Conservation (phyloP, 805 yeast species). For the Scheffersomyces coipomensis region DNA sequence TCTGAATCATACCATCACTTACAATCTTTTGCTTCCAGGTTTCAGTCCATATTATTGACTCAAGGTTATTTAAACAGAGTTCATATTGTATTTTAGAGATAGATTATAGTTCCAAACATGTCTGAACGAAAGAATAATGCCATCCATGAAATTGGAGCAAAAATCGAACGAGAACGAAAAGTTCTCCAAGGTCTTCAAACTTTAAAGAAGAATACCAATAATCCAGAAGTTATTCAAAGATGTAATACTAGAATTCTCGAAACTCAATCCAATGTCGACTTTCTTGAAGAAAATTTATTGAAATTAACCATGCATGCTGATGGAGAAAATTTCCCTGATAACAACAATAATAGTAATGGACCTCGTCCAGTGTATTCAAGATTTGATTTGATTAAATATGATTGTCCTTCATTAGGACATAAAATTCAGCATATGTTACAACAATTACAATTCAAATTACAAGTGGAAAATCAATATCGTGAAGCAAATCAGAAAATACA, state of each 20-base stretch:
- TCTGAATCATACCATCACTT: too few relatives aligned
- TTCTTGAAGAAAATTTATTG: constrained; percentile 72
- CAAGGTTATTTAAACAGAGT: too few relatives aligned
- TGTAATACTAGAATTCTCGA: constrained; percentile 90
- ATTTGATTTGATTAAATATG: constrained; percentile 83
- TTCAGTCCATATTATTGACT: too few relatives aligned
- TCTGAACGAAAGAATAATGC: constrained; percentile 19
- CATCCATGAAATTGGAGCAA: constrained; percentile 69
- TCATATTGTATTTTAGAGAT: too few relatives aligned
- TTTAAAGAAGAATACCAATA: constrained; percentile 73
- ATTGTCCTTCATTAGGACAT: constrained; percentile 92
- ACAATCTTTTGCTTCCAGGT: too few relatives aligned
- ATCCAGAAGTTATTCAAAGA: constrained; percentile 80
- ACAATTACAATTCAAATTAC: constrained; percentile 88
- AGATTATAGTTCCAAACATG: too few relatives aligned
- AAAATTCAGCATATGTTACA: constrained; percentile 94
- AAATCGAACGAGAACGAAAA: constrained; percentile 85
- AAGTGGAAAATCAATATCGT: constrained; percentile 90
- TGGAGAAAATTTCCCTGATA: constrained; percentile 1
- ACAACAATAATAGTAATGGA: neutral
- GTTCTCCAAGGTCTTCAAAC: constrained; percentile 85
- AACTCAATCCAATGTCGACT: constrained; percentile 87
- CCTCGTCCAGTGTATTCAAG: constrained; percentile 55
- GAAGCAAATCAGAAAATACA: constrained; percentile 90
- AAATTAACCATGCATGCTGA: constrained; percentile 47